Evolutionary conservation across 2,329 filamentous ascomycete species (phyloP), one percentile per base, ranked within the genome.

Genomic region (Ascosphaera apis): DNA sequence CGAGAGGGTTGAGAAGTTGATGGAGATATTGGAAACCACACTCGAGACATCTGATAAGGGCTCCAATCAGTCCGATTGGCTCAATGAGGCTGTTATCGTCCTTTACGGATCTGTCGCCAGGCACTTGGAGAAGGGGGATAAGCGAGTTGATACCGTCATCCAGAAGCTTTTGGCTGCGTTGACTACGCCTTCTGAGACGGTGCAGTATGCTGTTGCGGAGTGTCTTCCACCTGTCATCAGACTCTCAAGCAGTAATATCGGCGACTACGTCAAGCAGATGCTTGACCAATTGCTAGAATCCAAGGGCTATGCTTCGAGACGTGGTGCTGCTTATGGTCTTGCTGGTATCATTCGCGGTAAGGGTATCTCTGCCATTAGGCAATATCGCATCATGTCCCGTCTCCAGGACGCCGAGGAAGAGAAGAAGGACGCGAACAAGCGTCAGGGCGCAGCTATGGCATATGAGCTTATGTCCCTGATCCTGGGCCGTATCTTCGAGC

Each of bases 11-110:
- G 84, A 95, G 49, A 72, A 76, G 44, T 61, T 98, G 37, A 98
- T 98, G 84, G 71, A 76, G 47, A 73, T 86, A 11, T 91, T 95
- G 48, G 88, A 98, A 54, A 67, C 66, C 16, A 83, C 81, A 0
- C 63, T 98, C n/a, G 83, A 86, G 49, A 74, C 72, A 2, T 78
- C 83, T 2, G 81, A 88, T 52, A 80, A 77, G 50, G 76, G 73
- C 39, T 83, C 76, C 1, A 72, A 84, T 44, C 71, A 76, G 37
- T 75, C 80, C 13, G 91, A 98, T 54, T 71, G 82, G 40, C 78
- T 95, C 42, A 93, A 93, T 46, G 88, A 98, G 57, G 88, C 91
- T 13, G 84, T 98, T 36, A 84, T 98, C 45, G 88, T 98, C 46
- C 76, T 98, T 53, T 98, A 98, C 47, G 88, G 88, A 51, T 86